Evolutionary conservation across 768 basidiomycete species (phyloP), one percentile per base, ranked within the genome.

Genomic region (Rubroboletus pulcherrimus): DNA sequence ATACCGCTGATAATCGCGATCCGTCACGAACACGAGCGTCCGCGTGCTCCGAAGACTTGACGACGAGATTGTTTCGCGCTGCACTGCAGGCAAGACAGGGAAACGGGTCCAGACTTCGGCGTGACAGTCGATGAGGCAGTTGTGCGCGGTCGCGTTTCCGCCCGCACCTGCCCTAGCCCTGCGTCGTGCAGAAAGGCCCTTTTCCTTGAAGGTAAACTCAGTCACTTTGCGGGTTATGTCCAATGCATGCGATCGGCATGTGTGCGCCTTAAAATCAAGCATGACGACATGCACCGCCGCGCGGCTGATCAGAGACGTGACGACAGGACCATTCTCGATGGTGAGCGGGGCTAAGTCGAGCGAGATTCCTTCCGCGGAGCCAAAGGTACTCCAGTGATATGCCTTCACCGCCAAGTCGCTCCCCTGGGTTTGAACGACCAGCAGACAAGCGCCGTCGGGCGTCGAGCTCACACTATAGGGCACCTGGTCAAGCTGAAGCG

Each of bases 71-170:
- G 78, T 79, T 31, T 76, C 72, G 8, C 79, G 74, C 35, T 74
- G 73, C 17, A 85, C 73, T 0, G 83, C 81, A 2, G 83, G 72
- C 2, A 81, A 58, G 4, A 85, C 83, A 0, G 83, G 83, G 62
- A 83, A 85, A 10, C 83, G 77, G 5, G 75, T 81, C 83, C 83
- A 85, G 21, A 83, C 78, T 14, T 83, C 81, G 0, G 75, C 65
- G 49, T 81, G 76, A 51, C 81, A 83, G 57, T 82, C 80, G 17
- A 85, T 68, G 11, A 85, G 68, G 42, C 70, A 77, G 51, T 83
- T 86, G 56, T 83, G 76, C 7, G 65, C 59, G 2, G 74, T 74
- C 6, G 49, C 26, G 17, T 44, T 52, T 17, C 12, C 48, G 0
- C 51, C 51, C 5, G 30, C 46, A 0, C 51, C 54, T 7, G 33